A percentile compares a stretch with the other conserved stretches of the same genome.
Conservation (phyloP, 2,329 filamentous ascomycete species). For the Trichoderma citrinoviride region DNA sequence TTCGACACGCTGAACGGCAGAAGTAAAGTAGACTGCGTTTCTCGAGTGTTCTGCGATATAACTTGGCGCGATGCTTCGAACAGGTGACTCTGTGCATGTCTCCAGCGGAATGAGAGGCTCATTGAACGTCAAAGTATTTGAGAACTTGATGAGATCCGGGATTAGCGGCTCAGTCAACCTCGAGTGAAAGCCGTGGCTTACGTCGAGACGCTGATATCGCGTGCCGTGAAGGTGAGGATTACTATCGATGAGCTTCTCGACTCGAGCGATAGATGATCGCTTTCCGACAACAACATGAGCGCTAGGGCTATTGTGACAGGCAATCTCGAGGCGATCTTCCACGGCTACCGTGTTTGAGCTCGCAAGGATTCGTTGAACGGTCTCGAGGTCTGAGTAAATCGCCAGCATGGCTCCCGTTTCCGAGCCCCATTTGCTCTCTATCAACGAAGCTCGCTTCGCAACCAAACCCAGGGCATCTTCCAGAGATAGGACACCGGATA, state of each 20-base stretch:
- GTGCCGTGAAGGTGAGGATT: not conserved
- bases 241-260: slow-evolving; percentile 1
- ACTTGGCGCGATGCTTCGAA: not conserved
- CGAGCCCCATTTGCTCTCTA: slow-evolving; percentile 34
- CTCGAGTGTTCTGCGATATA: slow-evolving; percentile 33
- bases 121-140: slow-evolving; percentile 1
- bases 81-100: slow-evolving; percentile 18
- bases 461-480: slow-evolving; percentile 30
- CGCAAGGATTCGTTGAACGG: not conserved
- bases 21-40: slow-evolving; percentile 35
- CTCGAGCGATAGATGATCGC: slow-evolving; percentile 23
- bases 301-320: slow-evolving; percentile 35
- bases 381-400: slow-evolving; percentile 18
- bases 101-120: slow-evolving; percentile 21
- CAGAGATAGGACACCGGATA: not conserved
- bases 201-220: slow-evolving; percentile 7
- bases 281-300: slow-evolving; percentile 35
- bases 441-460: slow-evolving; percentile 33
- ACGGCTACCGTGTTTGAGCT: not conserved
- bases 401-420: slow-evolving; percentile 39
- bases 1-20: slow-evolving; percentile 31
- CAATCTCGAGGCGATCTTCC: slow-evolving; percentile 27
- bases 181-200: slow-evolving; percentile 23
- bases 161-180: slow-evolving; percentile 19
- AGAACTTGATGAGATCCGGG: not conserved